Conservation (phyloP, 78 protist species). For the slime mould (Dictyostelium discoideum) region DNA sequence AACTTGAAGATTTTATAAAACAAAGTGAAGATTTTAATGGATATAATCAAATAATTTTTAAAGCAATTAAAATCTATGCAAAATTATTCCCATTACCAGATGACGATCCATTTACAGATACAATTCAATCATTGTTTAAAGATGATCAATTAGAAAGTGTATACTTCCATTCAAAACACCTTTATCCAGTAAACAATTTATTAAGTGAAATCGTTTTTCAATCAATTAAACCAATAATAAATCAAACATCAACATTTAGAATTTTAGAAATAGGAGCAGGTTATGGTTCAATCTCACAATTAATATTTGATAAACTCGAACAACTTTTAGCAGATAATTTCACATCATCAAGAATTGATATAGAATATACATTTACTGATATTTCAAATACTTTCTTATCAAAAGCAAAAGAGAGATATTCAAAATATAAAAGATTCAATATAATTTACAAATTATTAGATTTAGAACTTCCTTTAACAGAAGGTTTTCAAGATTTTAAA, state of each 20-base stretch:
- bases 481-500: neutral
- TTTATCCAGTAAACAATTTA: neutral
- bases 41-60: neutral
- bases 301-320: neutral
- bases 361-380: neutral
- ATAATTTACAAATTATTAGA: neutral
- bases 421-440: neutral
- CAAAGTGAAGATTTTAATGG: no score
- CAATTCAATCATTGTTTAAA: neutral
- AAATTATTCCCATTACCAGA: neutral
- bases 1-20: no score
- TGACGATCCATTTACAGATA: neutral
- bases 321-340: neutral
- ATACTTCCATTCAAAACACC: neutral
- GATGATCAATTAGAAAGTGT: neutral
- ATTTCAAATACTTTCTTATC: neutral
- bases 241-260: neutral
- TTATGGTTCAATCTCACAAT: neutral
- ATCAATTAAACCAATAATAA: neutral
- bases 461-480: neutral
- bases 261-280: neutral
- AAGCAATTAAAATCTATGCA: neutral
- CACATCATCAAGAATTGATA: neutral
- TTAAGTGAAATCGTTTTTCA: neutral
- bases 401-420: no score